Base-by-base conservation (phyloP, 306 rosid genomes). In the Lathyrus tuberosus region DNA sequence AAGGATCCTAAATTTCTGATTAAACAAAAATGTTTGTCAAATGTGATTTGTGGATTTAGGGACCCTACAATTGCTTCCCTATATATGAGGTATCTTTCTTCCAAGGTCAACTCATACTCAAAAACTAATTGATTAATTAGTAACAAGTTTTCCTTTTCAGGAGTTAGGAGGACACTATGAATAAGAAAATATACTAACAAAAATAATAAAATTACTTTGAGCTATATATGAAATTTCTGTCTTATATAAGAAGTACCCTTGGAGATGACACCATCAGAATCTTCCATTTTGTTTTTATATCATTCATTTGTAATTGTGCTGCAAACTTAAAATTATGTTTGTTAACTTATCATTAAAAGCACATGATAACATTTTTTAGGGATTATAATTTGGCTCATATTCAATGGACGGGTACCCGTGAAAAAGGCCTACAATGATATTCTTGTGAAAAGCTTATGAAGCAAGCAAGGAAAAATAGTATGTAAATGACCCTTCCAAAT, bases 21-120 rank as follows among this genome's bases (percentile, higher is more conserved):
- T 80, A 42, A 43, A 77, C 37, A 52, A 73, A 61, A 30, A 56
- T 3, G 18, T 12, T 76, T 62, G 48, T 37, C 12, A 16, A 70
- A 40, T 61, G 40, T 57, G 65, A 79, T 76, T 77, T 35, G 65
- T 71, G 68, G 75, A 65, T 37, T 69, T 59, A 13, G 62, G 52
- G 68, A 44, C 53, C 30, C 59, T 61, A 31, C 14, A 54, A 0
- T 9, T 56, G 67, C 26, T 53, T 65, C 38, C 13, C 40, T 47
- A 62, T 40, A 62, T 40, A 17, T 30, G 67, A 40, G 60, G 78
- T 7, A 65, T 53, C 58, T 20, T 16, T 65, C 49, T 56, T 71
- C 46, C n/a, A 63, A 43, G 10, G 75, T 59, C 67, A 77, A 53
- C 40, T 63, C 14, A 38, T 22, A 70, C 30, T 35, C 40, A 35